Conservation (phyloP, 352 stramenopile genomes). For the Phytophthora podocarpi region DNA sequence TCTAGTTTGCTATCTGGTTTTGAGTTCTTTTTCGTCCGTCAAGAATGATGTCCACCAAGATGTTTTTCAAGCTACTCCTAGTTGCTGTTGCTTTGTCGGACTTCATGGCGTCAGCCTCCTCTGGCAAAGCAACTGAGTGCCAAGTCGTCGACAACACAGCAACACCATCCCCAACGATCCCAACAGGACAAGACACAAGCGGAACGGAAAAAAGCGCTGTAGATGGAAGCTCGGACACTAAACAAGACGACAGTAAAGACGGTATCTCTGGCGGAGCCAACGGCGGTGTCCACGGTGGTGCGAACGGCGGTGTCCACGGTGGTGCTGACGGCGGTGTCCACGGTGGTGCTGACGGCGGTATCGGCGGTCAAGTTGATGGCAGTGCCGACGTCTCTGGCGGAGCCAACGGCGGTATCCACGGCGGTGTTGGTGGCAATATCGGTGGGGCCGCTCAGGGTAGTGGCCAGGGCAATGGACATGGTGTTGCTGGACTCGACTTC, state of each 20-base stretch:
- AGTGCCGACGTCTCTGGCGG: neutral
- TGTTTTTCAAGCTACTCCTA: slow-evolving; percentile 9
- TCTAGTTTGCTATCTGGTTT: neutral
- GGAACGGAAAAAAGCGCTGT: neutral
- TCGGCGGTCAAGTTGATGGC: neutral
- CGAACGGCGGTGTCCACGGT: neutral
- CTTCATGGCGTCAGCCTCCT: neutral
- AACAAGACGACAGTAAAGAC: neutral
- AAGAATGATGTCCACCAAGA: slow-evolving; percentile 19
- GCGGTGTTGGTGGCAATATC: too few species aligned
- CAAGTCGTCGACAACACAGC: neutral
- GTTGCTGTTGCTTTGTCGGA: slow-evolving; percentile 6
- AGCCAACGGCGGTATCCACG: neutral
- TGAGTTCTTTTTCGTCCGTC: neutral
- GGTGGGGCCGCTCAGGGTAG: too few species aligned
- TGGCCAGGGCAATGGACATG: too few species aligned
- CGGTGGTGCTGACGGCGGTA: neutral
- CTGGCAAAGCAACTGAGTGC: neutral
- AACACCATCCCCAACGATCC: slow-evolving; percentile 1
- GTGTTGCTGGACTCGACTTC: too few species aligned
- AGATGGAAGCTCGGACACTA: neutral
- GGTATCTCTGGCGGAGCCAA: neutral
- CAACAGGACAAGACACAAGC: neutral
- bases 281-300: neutral
- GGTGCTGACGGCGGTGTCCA: neutral